phyloP scores from a whole-genome alignment of 495 filamentous ascomycete species.

The Penicillium canariense region DNA sequence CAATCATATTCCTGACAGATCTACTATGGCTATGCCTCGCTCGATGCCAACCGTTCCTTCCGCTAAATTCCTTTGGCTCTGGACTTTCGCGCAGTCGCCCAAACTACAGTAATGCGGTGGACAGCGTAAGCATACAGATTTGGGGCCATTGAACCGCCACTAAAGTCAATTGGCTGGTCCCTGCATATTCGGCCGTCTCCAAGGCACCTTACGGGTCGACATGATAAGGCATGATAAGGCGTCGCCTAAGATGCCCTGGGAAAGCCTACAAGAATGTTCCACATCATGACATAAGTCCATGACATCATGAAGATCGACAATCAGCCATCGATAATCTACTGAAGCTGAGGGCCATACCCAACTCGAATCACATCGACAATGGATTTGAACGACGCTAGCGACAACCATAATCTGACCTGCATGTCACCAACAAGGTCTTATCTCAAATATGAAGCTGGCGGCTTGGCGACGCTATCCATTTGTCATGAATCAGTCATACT shows the following conservation, averaged over 20 bases:
- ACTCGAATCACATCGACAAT: too few species aligned
- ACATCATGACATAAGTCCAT: constrained; percentile 10
- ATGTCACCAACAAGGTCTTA: neutral
- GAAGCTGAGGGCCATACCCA: neutral
- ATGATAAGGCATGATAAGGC: neutral
- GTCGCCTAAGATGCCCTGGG: neutral
- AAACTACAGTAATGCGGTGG: too few species aligned
- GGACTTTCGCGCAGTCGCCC: too few species aligned
- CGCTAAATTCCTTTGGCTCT: too few species aligned
- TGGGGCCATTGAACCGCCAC: neutral
- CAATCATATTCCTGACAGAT: neutral
- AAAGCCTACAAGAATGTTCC: neutral
- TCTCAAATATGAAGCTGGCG: neutral
- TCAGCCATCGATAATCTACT: neutral
- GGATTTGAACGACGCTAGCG: neutral
- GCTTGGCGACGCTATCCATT: constrained; percentile 19
- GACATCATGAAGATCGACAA: constrained; percentile 10
- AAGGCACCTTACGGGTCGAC: neutral
- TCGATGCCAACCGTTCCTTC: neutral
- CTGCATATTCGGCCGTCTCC: constrained; percentile 9
- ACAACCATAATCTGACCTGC: neutral
- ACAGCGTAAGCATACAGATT: neutral
- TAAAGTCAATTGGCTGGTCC: constrained; percentile 8
- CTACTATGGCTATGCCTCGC: neutral
- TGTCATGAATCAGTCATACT: constrained; percentile 43